Evolutionary conservation across 1,139 yeast species (phyloP), one percentile per base, ranked within the genome.

Genomic region (Blastobotrys apis): DNA sequence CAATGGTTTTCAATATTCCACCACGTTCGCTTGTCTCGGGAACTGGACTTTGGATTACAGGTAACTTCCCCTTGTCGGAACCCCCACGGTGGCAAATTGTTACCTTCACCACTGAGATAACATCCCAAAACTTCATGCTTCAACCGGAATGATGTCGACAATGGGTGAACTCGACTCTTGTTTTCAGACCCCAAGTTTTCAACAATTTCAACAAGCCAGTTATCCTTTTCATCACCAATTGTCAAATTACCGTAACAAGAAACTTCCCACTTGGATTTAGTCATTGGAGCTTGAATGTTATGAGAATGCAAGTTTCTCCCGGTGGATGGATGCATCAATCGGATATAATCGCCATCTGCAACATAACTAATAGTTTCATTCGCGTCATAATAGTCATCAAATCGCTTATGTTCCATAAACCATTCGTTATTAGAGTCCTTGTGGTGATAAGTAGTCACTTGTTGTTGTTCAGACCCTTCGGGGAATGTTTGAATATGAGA

Each of bases 31-130:
- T 86, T 87, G 67, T 94, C 97, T 64, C 94, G 83, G 47, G 67
- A 73, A 65, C 84, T 80, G 38, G 95, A 84, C 57, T 74, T 74
- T 56, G 79, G 81, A 63, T 79, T 72, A 69, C 99, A 94, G 4
- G 81, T 83, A 53, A 92, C 94, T 71, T 94, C 99, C 58, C 95
- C 92, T 72, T 94, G 99, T 68, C 94, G 81, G 78, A 87, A 94
- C 52, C 99, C 99, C 99, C 99, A 94, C 45, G 80, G 88, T 37
- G 99, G 99, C 56, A 88, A 76, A 43, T 75, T 66, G 55, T 71
- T 70, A 51, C 95, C 96, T 38, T 94, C 75, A 45, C 88, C 90
- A 51, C 87, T 83, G 59, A 94, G 74, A 66, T 92, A 92, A 71
- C 98, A 94, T 48, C 82, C 81, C 65, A 87, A 62, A 29, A 68